Percentiles rank a stretch among this genome's conserved stretches.
phyloP scores from a whole-genome alignment of 768 basidiomycete genomes.

The Amanita inopinata region DNA sequence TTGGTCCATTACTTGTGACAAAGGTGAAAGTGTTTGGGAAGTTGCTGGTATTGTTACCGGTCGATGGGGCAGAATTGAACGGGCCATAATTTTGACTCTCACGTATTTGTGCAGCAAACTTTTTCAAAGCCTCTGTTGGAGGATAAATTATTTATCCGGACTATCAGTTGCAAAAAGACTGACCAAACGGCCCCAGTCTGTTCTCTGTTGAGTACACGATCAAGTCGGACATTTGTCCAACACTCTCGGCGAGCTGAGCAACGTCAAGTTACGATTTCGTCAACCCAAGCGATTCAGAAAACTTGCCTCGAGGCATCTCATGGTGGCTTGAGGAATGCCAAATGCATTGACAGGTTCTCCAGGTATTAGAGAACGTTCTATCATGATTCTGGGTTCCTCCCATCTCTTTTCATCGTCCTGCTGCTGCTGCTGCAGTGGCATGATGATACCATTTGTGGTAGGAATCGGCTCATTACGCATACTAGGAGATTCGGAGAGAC shows the following conservation, averaged over 20 bases:
- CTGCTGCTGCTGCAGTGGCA: slow-evolving; percentile 15
- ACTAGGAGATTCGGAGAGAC: slow-evolving; percentile 32
- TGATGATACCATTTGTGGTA: slow-evolving; percentile 18
- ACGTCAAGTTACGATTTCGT: slow-evolving; percentile 9
- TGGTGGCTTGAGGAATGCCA: slow-evolving; percentile 82
- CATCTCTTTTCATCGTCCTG: slow-evolving; percentile 48
- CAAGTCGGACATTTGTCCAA: slow-evolving; percentile 70
- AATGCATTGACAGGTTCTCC: slow-evolving; percentile 82
- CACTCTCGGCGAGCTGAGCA: slow-evolving; percentile 67
- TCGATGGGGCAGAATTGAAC: slow-evolving; percentile 7
- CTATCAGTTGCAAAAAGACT: slow-evolving; percentile 17
- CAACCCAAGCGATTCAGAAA: slow-evolving; percentile 1
- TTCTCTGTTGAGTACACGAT: slow-evolving; percentile 52
- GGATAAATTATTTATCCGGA: slow-evolving; percentile 6
- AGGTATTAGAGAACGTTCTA: slow-evolving; percentile 59
- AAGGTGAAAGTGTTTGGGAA: slow-evolving; percentile 15
- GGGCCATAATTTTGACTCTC: slow-evolving; percentile 21
- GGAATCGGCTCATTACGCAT: slow-evolving; percentile 17
- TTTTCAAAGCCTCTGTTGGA: slow-evolving; percentile 31
- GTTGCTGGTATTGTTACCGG: slow-evolving; percentile 9
- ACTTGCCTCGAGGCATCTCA: slow-evolving; percentile 77
- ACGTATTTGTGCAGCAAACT: slow-evolving; percentile 29
- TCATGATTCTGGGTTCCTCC: slow-evolving; percentile 56
- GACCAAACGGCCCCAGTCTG: slow-evolving; percentile 57
- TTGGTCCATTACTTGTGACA: slow-evolving; percentile 10